A percentile compares a stretch with the other conserved stretches of the same genome.
Evolutionary conservation across 2,329 filamentous ascomycete species (phyloP).

Genomic region (Macrophomina pseudophaseolina): DNA sequence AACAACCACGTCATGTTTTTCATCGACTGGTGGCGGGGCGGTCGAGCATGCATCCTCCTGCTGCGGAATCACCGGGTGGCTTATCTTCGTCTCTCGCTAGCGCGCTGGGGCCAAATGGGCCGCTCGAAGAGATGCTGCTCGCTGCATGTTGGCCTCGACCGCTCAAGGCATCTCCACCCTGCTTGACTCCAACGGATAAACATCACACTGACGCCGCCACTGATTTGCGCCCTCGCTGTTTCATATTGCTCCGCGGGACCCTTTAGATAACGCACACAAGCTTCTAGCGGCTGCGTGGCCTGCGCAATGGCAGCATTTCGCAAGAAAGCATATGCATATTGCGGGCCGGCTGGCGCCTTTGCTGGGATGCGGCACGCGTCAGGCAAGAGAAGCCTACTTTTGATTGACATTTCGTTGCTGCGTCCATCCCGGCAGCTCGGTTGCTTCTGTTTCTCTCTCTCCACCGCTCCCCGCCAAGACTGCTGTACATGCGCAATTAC

Average conservation of each 20-base stretch:
- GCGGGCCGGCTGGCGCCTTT: background rate
- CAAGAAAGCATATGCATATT: constrained; percentile 9
- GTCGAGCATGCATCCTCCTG: constrained; percentile 3
- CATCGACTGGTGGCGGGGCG: no score
- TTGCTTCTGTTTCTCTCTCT: background rate
- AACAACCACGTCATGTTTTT: constrained; percentile 13
- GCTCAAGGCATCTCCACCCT: background rate
- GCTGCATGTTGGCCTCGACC: background rate
- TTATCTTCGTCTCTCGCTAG: constrained; percentile 8
- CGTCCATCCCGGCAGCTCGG: constrained; percentile 1
- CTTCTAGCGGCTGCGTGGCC: background rate
- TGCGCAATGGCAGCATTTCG: background rate
- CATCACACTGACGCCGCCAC: background rate
- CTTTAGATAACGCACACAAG: background rate
- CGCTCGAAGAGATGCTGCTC: background rate
- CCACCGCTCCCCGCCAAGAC: constrained; percentile 5
- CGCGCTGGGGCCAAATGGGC: background rate
- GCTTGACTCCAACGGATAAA: background rate
- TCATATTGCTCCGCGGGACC: background rate
- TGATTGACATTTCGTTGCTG: background rate
- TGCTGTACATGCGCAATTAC: background rate
- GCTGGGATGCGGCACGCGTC: constrained; percentile 5
- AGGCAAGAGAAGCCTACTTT: background rate
- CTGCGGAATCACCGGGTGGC: constrained; percentile 14
- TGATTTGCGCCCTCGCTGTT: background rate